Conservation (phyloP, 768 basidiomycete species). For the Zangia roseola region DNA sequence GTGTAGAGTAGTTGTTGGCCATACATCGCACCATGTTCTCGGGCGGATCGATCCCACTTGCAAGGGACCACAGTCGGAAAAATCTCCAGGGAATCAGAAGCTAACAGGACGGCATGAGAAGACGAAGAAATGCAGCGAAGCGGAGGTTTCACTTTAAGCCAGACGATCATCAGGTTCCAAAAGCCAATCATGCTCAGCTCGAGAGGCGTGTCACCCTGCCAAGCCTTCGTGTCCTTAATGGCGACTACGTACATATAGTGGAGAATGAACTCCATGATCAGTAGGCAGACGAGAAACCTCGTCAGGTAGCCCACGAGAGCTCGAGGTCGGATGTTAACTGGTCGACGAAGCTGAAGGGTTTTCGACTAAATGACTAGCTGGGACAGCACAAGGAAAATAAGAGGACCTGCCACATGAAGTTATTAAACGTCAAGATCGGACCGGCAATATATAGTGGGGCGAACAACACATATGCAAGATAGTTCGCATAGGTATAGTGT, state of each 20-base stretch:
- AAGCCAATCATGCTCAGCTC: conserved; percentile 92
- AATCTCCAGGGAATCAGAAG: conserved; percentile 94
- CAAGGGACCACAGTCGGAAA: conserved; percentile 91
- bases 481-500: conserved; percentile 68
- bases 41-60: conserved; percentile 87
- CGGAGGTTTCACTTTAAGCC: conserved; percentile 76
- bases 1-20: conserved; percentile 92
- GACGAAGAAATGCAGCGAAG: neutral
- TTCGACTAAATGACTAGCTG: neutral
- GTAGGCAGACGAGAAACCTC: conserved; percentile 67
- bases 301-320: conserved; percentile 54
- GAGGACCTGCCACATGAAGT: conserved; percentile 89
- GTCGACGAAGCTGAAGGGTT: conserved; percentile 56
- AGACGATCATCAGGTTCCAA: conserved; percentile 95
- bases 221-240: conserved; percentile 86
- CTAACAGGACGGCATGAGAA: conserved; percentile 38
- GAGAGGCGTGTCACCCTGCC: conserved; percentile 73
- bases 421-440: conserved; percentile 94
- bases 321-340: conserved; percentile 42
- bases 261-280: conserved; percentile 88
- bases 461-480: conserved; percentile 85
- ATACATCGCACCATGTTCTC: conserved; percentile 99
- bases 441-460: conserved; percentile 95
- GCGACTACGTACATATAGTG: conserved; percentile 98
- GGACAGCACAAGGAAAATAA: neutral